These are phyloP conservation scores for Scortechinia acanthostroma DNA, from an alignment of 2,329 filamentous ascomycete genomes.

Conservation along the genomic window DNA sequence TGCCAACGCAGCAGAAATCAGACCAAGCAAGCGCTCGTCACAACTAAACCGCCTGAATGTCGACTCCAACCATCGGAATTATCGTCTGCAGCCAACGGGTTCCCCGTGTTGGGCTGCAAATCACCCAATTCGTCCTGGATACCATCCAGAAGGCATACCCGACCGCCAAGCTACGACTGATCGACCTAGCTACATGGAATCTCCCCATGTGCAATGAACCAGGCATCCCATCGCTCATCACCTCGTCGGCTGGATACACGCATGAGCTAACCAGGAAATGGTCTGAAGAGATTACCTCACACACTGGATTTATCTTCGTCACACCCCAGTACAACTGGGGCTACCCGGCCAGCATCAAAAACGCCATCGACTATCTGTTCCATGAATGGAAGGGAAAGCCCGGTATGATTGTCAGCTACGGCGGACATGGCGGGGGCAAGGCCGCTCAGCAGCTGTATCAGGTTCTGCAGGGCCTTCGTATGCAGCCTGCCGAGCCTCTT, in stretches of 20 bases:
- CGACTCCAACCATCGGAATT: constrained; percentile 18
- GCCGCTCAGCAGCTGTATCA: constrained; percentile 17
- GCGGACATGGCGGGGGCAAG: constrained; percentile 28
- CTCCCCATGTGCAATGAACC: constrained; percentile 36
- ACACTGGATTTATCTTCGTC: constrained; percentile 38
- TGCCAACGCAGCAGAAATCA: too few species aligned
- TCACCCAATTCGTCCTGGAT: constrained; percentile 20
- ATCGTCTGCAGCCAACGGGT: constrained; percentile 24
- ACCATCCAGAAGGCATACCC: constrained; percentile 12
- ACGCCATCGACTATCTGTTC: constrained; percentile 53
- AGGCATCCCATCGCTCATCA: constrained; percentile 26
- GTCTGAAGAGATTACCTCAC: constrained; percentile 29
- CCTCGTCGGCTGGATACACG: constrained; percentile 21
- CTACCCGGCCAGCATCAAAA: constrained; percentile 45
- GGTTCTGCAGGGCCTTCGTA: constrained; percentile 9
- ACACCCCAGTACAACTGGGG: constrained; percentile 50
- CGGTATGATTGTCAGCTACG: constrained; percentile 43
- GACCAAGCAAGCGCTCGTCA: too few species aligned
- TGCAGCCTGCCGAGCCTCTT: background rate
- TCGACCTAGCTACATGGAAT: constrained; percentile 26
- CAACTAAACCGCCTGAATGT: too few species aligned
- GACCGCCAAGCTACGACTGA: constrained; percentile 10
- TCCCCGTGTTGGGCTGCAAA: constrained; percentile 19
- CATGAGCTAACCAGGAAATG: constrained; percentile 33
- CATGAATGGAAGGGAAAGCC: constrained; percentile 51